Evolutionary conservation across 495 filamentous ascomycete species (phyloP).

Genomic region (Talaromyces borbonicus): DNA sequence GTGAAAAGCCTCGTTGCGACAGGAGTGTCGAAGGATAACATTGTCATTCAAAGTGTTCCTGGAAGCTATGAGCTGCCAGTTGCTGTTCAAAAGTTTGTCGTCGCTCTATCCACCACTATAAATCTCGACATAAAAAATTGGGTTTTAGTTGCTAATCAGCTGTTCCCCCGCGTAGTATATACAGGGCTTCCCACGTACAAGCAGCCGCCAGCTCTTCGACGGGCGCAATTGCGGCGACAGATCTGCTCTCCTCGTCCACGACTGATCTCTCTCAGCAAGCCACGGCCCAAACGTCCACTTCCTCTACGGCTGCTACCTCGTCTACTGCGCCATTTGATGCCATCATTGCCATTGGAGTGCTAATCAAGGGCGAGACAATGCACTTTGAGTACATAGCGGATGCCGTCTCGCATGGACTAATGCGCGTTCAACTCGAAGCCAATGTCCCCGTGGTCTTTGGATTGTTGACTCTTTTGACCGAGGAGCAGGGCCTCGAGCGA

Average conservation of each 20-base stretch:
- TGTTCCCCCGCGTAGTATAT: constrained; percentile 55
- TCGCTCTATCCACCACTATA: background rate
- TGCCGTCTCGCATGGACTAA: constrained; percentile 77
- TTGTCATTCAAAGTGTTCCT: constrained; percentile 79
- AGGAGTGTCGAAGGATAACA: constrained; percentile 81
- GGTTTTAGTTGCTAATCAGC: background rate
- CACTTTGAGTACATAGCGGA: constrained; percentile 98
- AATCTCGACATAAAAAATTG: background rate
- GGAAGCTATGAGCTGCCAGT: constrained; percentile 90
- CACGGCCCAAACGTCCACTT: constrained; percentile 15
- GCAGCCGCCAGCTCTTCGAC: constrained; percentile 46
- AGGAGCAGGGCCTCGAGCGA: constrained; percentile 76
- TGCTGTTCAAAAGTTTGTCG: constrained; percentile 65
- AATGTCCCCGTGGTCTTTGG: constrained; percentile 89
- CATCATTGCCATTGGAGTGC: constrained; percentile 86
- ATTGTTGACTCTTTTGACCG: constrained; percentile 76
- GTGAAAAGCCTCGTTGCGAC: constrained; percentile 50
- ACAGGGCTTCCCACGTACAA: constrained; percentile 78
- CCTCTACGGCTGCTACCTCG: constrained; percentile 23
- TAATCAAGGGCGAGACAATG: constrained; percentile 98
- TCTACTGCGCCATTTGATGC: constrained; percentile 68
- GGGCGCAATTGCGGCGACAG: constrained; percentile 58
- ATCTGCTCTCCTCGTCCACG: constrained; percentile 64
- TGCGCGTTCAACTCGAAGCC: constrained; percentile 84
- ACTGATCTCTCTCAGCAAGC: constrained; percentile 43